These are phyloP conservation scores for Cylindrodendrum hubeiense DNA, from an alignment of 2,329 filamentous ascomycete genomes.

Conservation along the genomic window DNA sequence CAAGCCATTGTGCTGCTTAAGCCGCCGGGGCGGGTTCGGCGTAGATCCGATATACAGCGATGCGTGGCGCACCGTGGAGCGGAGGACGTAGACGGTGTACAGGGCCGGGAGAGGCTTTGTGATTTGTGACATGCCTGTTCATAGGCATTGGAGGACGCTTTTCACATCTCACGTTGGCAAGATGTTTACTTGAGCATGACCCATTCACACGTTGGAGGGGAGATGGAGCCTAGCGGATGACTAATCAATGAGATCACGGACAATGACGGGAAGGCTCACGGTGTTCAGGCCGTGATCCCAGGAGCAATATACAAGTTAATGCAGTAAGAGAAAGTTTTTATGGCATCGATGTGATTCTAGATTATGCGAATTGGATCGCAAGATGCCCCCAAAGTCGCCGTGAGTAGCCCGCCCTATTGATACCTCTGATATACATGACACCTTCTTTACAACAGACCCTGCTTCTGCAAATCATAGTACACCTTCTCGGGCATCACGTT, in stretches of 20 bases:
- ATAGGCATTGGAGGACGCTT: not conserved
- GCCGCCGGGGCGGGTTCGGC: conserved; percentile 84
- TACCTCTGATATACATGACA: conserved; percentile 24
- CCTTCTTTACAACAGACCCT: conserved; percentile 77
- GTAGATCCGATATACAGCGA: conserved; percentile 93
- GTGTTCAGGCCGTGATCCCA: too few species aligned
- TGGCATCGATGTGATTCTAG: not conserved
- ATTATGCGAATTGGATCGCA: conserved; percentile 3
- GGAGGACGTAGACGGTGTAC: conserved; percentile 93
- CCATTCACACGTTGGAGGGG: conserved; percentile 14
- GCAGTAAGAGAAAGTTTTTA: not conserved
- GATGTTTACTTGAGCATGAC: conserved; percentile 32
- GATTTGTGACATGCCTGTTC: conserved; percentile 54
- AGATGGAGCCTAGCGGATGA: conserved; percentile 4
- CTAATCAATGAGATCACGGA: conserved; percentile 12
- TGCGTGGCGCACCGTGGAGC: conserved; percentile 80
- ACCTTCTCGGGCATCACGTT: conserved; percentile 99
- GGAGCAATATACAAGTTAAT: not conserved
- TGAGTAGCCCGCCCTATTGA: not conserved
- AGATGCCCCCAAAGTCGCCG: not conserved
- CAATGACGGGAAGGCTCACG: not conserved
- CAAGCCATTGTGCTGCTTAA: conserved; percentile 92
- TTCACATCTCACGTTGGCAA: conserved; percentile 1
- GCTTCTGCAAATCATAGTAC: conserved; percentile 94
- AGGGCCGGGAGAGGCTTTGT: conserved; percentile 81